These are phyloP conservation scores for Botrytis deweyae DNA, from an alignment of 2,329 filamentous ascomycete species.

Conservation along the genomic window DNA sequence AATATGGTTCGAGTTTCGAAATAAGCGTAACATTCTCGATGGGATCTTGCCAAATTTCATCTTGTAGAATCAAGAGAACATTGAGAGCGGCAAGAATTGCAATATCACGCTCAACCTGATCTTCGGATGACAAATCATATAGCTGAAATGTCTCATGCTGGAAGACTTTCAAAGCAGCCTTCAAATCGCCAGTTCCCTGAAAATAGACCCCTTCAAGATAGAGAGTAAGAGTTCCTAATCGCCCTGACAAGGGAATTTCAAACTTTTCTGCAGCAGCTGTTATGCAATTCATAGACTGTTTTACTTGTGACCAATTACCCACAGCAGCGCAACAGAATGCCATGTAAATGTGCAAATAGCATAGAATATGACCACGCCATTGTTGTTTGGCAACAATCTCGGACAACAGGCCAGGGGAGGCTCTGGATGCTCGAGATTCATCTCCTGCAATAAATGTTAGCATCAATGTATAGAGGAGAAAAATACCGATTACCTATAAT, in stretches of 20 bases:
- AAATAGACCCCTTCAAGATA: constrained; percentile 76
- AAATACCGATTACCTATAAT: constrained; percentile 31
- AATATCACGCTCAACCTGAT: constrained; percentile 61
- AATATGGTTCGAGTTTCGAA: constrained; percentile 65
- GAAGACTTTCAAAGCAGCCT: constrained; percentile 67
- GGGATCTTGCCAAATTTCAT: constrained; percentile 57
- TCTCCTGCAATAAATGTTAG: neutral
- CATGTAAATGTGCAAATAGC: constrained; percentile 38
- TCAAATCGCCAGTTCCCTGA: constrained; percentile 73
- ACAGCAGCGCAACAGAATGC: constrained; percentile 37
- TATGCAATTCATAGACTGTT: constrained; percentile 31
- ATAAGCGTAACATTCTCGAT: constrained; percentile 60
- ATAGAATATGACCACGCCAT: constrained; percentile 38
- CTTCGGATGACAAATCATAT: constrained; percentile 42
- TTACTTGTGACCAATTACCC: constrained; percentile 36
- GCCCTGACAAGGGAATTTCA: constrained; percentile 30
- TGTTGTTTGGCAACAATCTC: constrained; percentile 32
- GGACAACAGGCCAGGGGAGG: constrained; percentile 36
- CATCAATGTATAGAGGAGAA: neutral
- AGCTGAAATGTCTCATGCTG: constrained; percentile 60
- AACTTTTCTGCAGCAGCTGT: constrained; percentile 29
- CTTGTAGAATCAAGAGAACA: constrained; percentile 69
- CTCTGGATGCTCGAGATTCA: constrained; percentile 18
- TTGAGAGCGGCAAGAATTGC: constrained; percentile 67
- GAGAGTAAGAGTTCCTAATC: constrained; percentile 32